phyloP scores from a whole-genome alignment of 2,329 filamentous ascomycete genomes.

The Sclerotinia nivalis region DNA sequence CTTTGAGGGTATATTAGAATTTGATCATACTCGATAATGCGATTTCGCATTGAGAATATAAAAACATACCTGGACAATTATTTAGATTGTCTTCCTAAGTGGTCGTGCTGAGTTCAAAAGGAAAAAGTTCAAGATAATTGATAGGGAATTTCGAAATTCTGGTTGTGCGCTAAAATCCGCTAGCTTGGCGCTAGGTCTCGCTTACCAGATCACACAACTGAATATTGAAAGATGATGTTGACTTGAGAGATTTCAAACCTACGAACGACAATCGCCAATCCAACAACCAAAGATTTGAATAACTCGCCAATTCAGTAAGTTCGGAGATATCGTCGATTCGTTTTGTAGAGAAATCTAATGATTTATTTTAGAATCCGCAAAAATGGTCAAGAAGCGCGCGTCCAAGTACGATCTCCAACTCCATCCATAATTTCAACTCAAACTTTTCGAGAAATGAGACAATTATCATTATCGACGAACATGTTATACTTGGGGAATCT shows the following conservation, averaged over 20 bases:
- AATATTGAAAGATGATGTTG: constrained; percentile 17
- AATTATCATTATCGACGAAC: neutral
- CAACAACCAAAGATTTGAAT: constrained; percentile 30
- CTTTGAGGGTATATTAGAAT: constrained; percentile 20
- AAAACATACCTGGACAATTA: constrained; percentile 39
- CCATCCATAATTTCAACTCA: neutral
- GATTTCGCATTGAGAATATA: neutral
- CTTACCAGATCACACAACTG: constrained; percentile 24
- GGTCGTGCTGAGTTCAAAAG: constrained; percentile 19
- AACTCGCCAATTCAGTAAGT: constrained; percentile 31
- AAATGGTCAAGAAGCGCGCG: constrained; percentile 73
- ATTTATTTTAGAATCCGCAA: constrained; percentile 54
- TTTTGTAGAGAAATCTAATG: constrained; percentile 8
- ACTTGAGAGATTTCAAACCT: constrained; percentile 6
- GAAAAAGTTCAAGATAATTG: constrained; percentile 23
- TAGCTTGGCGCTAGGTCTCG: constrained; percentile 21
- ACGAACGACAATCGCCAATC: constrained; percentile 24
- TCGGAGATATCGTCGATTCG: neutral
- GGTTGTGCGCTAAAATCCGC: constrained; percentile 20
- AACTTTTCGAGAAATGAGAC: constrained; percentile 23
- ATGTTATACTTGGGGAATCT: neutral
- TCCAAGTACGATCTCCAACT: constrained; percentile 54
- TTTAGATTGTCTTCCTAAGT: constrained; percentile 41
- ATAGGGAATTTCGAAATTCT: constrained; percentile 12
- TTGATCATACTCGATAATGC: neutral